Evolutionary conservation across 768 basidiomycete genomes (phyloP), one percentile per base, ranked within the genome.

Genomic region (Naganishia onofrii): DNA sequence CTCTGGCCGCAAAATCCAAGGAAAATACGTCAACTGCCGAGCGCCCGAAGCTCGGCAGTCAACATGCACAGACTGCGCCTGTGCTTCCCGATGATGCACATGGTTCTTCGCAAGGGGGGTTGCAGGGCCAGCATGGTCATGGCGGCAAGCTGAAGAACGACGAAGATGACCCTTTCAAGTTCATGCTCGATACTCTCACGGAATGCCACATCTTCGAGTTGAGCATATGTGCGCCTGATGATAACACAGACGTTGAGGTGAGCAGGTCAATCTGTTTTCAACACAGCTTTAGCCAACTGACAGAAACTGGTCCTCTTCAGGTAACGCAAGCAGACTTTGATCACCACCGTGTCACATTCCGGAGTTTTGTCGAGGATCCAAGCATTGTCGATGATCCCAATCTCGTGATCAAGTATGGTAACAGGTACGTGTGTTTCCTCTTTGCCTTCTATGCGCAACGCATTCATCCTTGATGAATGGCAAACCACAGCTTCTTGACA

Each of bases 381-480:
- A 77, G 78, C 7, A 78, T 92, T 31, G 85, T 89, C 5, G 81
- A 84, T 42, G 85, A 89, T 74, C 85, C 87, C 9, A 81, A 85
- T 32, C 84, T 95, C 44, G 89, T 92, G 2, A 85, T 94, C 63
- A 84, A 86, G 70, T 94, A 91, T 88, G 84, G 85, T 48, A 84
- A 85, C 58, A 86, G 85, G 89, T 90, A 70, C 76, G 88, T 13
- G 34, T 36, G 8, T 34, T 57, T 23, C 42, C 13, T n/a, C 21
- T 15, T n/a, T 17, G 0, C 12, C 56, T 3, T 36, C 60, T 15
- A 23, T n/a, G 23, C 26, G 51, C 44, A 54, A 51, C 48, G 23
- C 48, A n/a, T n/a, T 23, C 23, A 23, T 23, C 48, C 23, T 12
- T 23, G 4, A 4, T 12, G 12, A 26, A 7, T 51, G 48, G 9